Base-by-base conservation (phyloP, 352 stramenopile genomes). In the Phytophthora syringae region DNA sequence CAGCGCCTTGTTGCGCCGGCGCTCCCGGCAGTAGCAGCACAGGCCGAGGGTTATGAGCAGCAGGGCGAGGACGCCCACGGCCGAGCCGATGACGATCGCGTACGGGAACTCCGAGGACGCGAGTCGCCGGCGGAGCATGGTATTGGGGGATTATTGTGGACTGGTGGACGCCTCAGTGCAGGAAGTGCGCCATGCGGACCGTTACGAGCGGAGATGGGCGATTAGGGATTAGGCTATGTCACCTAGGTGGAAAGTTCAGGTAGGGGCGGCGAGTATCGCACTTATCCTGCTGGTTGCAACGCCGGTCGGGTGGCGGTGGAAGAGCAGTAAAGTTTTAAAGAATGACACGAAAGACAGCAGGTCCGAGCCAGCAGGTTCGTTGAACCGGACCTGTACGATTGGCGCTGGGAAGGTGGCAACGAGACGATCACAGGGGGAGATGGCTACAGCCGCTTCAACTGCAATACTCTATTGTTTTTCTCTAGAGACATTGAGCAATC, bases 61-160 rank as follows among this genome's bases (percentile, higher is more conserved):
- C 4, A 76, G 2, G 28, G 71, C 67, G 22, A 71, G 34, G 32
- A 82, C 52, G 25, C 67, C 71, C 28, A 82, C 58, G 40, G 52
- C 45, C 10, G 63, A 32, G 16, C 71, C 74, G 28, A 72, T 74
- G 11, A 73, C 49, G 37, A 82, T 68, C 1, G 13, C 65, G 40
- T 67, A 71, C 3, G 72, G 57, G 28, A 78, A 74, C 11, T 78
- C 73, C 7, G 56, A 56, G 5, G 32, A 5, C 4, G 16, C 27
- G 24, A 45, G 7, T 2, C 18, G 44, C 28, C 48, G 57, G 13
- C 57, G 56, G 12, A 67, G 28, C 27, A 30, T 20, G 39, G 65
- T 70, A 22, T 43, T 2, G 32, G 32, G 12, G 32, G 32, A 39
- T 1, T n/a, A n/a, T 39, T n/a, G 2, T 39, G 12, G 16, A 15